Conservation (phyloP, 805 yeast species). For the Kregervanrija pseudodelftensis region DNA sequence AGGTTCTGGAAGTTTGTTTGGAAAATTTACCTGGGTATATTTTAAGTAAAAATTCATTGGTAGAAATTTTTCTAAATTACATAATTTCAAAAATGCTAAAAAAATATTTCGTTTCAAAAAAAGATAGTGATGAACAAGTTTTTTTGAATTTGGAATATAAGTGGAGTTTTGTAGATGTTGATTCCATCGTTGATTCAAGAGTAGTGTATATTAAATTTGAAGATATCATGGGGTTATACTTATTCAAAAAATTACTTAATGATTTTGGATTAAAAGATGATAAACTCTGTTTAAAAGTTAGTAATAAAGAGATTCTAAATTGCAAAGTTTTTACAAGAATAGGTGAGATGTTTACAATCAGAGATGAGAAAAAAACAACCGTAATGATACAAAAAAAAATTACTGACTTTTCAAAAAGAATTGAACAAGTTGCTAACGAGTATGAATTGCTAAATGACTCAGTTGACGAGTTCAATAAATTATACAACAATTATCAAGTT, state of each 20-base stretch:
- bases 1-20: slow-evolving; percentile 11
- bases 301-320: slow-evolving; percentile 3
- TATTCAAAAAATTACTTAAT: slow-evolving; percentile 13
- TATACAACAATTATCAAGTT: slow-evolving; percentile 35
- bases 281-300: slow-evolving; percentile 1
- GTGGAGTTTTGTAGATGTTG: slow-evolving; percentile 21
- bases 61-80: slow-evolving; percentile 16
- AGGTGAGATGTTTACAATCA: slow-evolving; percentile 4
- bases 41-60: slow-evolving; percentile 9
- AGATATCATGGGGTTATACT: slow-evolving; percentile 20
- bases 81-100: slow-evolving; percentile 7
- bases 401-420: no score
- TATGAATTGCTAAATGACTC: background rate
- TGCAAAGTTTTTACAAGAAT: slow-evolving; percentile 8
- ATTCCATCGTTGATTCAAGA: slow-evolving; percentile 11
- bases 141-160: slow-evolving; percentile 9
- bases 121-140: slow-evolving; percentile 1
- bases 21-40: slow-evolving; percentile 15
- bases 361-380: background rate
- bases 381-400: no score
- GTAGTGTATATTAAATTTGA: slow-evolving; percentile 21
- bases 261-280: slow-evolving; percentile 1
- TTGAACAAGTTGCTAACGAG: no score
- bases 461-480: slow-evolving; percentile 8
- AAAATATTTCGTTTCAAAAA: background rate